A percentile compares a stretch with the other conserved stretches of the same genome.
These are phyloP conservation scores for Lanzia echinophila DNA, from an alignment of 2,329 filamentous ascomycete genomes.

Conservation along the genomic window DNA sequence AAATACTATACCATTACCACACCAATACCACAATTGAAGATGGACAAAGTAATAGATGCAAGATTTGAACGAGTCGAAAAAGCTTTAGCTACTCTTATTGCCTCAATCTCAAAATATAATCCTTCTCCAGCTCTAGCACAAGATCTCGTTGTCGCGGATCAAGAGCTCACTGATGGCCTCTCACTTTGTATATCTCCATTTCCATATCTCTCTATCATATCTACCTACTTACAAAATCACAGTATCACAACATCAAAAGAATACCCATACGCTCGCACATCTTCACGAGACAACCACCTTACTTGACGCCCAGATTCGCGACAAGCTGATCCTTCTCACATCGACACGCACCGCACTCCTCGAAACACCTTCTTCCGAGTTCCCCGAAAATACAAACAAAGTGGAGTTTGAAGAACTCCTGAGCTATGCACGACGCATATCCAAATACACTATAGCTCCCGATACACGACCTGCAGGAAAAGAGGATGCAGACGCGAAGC, in stretches of 20 bases:
- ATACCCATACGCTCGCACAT: slow-evolving; percentile 59
- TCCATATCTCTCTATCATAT: background rate
- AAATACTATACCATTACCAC: background rate
- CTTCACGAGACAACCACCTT: slow-evolving; percentile 59
- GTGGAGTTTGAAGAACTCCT: slow-evolving; percentile 70
- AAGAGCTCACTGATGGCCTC: slow-evolving; percentile 58
- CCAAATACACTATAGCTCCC: slow-evolving; percentile 65
- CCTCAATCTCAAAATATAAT: slow-evolving; percentile 77
- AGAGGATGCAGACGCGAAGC: background rate
- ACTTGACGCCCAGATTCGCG: slow-evolving; percentile 67
- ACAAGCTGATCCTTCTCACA: slow-evolving; percentile 63
- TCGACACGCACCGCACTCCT: slow-evolving; percentile 67
- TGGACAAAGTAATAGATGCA: slow-evolving; percentile 56
- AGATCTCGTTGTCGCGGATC: slow-evolving; percentile 65
- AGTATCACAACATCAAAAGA: slow-evolving; percentile 72
- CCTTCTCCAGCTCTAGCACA: slow-evolving; percentile 61
- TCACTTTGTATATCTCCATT: slow-evolving; percentile 47
- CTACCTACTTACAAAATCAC: background rate
- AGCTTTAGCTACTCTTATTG: slow-evolving; percentile 62
- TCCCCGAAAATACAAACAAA: slow-evolving; percentile 43
- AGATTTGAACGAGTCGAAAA: slow-evolving; percentile 62
- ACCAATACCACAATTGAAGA: slow-evolving; percentile 28
- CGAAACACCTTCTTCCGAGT: slow-evolving; percentile 51
- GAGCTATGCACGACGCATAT: slow-evolving; percentile 71
- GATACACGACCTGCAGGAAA: slow-evolving; percentile 8